Evolutionary conservation across 345 rosid species (phyloP).

Genomic region (Geranium rotundifolium): DNA sequence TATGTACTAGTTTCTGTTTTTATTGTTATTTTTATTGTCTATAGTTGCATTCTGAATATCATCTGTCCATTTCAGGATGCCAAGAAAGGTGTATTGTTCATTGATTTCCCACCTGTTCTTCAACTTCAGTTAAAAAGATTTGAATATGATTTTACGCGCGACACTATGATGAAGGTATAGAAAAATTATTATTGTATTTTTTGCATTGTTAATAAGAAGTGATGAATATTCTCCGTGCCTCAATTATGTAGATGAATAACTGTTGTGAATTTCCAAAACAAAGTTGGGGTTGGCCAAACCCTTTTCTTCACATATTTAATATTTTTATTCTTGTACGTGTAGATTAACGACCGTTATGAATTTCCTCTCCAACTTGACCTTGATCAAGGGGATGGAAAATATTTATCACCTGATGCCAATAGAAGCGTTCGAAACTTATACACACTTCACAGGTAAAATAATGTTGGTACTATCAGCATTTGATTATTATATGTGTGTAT

Average conservation of each 20-base stretch:
- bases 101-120: constrained; percentile 94
- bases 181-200: constrained; percentile 15
- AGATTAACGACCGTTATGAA: constrained; percentile 97
- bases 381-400: constrained; percentile 73
- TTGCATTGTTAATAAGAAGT: background rate
- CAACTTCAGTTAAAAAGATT: constrained; percentile 92
- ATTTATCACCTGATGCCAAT: constrained; percentile 85
- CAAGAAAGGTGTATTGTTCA: constrained; percentile 79
- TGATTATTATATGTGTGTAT: too few relatives aligned
- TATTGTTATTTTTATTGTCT: too few relatives aligned
- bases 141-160: constrained; percentile 91
- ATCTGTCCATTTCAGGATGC: constrained; percentile 52
- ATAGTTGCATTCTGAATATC: too few relatives aligned
- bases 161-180: constrained; percentile 78
- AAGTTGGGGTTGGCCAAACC: too few relatives aligned
- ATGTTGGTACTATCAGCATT: background rate
- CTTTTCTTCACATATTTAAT: too few relatives aligned
- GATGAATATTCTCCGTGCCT: background rate
- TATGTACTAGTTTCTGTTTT: too few relatives aligned
- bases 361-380: constrained; percentile 96
- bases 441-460: constrained; percentile 40
- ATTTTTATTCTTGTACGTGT: constrained; percentile 5
- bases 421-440: constrained; percentile 86
- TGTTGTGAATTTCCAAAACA: background rate
- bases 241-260: background rate